Evolutionary conservation across 345 rosid species (phyloP).

Genomic region (Sisymbrium altissimum): DNA sequence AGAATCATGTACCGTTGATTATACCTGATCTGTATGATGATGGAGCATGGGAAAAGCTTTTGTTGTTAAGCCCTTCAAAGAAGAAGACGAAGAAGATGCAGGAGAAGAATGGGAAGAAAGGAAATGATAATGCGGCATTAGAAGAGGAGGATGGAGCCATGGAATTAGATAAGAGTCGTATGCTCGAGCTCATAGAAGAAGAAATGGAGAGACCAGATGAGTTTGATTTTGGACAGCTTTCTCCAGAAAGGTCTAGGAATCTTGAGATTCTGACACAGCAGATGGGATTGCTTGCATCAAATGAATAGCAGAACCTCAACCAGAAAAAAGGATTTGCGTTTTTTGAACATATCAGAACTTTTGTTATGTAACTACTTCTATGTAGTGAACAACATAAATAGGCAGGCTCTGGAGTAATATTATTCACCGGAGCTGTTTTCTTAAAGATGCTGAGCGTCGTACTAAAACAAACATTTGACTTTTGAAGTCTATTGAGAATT

Average conservation of each 20-base stretch:
- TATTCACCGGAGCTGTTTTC: neutral
- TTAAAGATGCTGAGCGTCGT: neutral
- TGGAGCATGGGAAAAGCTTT: constrained; percentile 74
- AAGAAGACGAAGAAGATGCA: constrained; percentile 26
- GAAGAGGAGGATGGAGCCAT: constrained; percentile 29
- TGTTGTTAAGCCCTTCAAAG: constrained; percentile 48
- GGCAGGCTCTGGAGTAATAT: constrained; percentile 3
- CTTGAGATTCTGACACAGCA: constrained; percentile 55
- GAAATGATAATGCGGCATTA: constrained; percentile 30
- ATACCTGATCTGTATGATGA: constrained; percentile 69
- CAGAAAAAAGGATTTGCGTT: neutral
- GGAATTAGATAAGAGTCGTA: constrained; percentile 29
- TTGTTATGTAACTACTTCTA: neutral
- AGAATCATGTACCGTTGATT: constrained; percentile 52
- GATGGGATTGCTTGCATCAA: constrained; percentile 51
- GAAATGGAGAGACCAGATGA: constrained; percentile 47
- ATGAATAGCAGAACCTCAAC: constrained; percentile 6
- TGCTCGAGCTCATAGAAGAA: constrained; percentile 43
- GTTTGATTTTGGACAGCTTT: constrained; percentile 39
- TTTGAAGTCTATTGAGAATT: no score
- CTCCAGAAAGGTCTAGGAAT: constrained; percentile 40
- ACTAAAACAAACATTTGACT: no score
- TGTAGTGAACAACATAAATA: no score
- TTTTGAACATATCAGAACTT: constrained; percentile 25
- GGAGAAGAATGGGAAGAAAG: constrained; percentile 37